Conservation (phyloP, 108 stramenopile genomes). For the Fragilaria crotonensis region DNA sequence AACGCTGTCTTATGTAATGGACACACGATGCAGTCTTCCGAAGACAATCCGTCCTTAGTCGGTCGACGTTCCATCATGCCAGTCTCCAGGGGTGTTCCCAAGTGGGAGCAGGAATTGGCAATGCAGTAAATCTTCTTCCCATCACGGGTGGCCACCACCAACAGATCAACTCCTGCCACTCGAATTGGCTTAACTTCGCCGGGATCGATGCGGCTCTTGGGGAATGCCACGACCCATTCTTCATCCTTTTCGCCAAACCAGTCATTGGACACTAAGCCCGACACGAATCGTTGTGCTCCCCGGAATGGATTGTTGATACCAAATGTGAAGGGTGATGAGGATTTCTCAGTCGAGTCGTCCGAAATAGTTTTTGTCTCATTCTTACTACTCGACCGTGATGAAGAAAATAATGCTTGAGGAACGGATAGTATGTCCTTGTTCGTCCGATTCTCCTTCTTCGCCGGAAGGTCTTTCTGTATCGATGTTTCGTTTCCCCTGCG, state of each 20-base stretch:
- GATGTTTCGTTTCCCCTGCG: neutral
- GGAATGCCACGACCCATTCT: slow-evolving; percentile 74
- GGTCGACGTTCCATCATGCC: slow-evolving; percentile 61
- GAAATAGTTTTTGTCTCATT: neutral
- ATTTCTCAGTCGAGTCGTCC: neutral
- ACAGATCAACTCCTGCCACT: slow-evolving; percentile 67
- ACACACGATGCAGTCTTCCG: slow-evolving; percentile 90
- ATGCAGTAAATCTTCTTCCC: slow-evolving; percentile 76
- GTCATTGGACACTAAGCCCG: neutral
- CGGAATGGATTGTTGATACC: slow-evolving; percentile 13
- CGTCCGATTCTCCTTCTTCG: neutral
- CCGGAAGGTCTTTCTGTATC: neutral
- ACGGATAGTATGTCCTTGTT: neutral
- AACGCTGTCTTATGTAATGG: slow-evolving; percentile 93
- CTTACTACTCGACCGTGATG: neutral
- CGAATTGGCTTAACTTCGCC: slow-evolving; percentile 84
- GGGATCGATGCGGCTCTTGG: slow-evolving; percentile 82
- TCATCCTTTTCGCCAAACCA: slow-evolving; percentile 18
- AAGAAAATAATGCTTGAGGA: neutral
- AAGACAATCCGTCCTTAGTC: neutral
- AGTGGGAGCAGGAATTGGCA: slow-evolving; percentile 93
- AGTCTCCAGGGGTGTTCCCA: slow-evolving; percentile 94
- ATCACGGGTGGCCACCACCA: slow-evolving; percentile 68
- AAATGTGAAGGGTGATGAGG: too few species aligned
- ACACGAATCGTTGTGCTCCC: neutral